Evolutionary conservation across 2,329 filamentous ascomycete genomes (phyloP), one percentile per base, ranked within the genome.

Genomic region (Helicocarpus griseus): DNA sequence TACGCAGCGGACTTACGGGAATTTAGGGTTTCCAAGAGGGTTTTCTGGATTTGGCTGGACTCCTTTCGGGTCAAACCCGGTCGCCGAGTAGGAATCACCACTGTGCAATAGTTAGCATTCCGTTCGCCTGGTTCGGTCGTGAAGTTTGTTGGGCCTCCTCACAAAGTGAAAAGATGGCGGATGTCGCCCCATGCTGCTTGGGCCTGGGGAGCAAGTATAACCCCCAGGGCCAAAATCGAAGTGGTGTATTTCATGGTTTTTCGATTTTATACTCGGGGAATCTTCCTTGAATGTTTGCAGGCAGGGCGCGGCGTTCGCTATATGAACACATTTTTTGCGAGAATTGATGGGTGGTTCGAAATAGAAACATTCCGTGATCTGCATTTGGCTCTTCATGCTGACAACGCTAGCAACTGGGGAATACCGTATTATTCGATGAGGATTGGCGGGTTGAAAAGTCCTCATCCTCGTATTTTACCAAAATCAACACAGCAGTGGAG

Each of bases 21-120:
- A 80, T 0, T 68, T 38, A 0, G 80, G 80, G 59, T 83, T 83
- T 1, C 80, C 79, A 38, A 82, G 62, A 1, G 78, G 78, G 60
- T 80, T 79, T 6, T 63, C 60, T 1, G 66, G 56, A 13, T 68
- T 74, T 0, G 80, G 78, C 33, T 77, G 71, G 0, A 69, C 61
- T 28, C 69, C 66, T 9, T 66, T 73, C 33, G 73, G 67, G 48
- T 80, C 65, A 64, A 83, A 83, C 4, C 77, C 76, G 1, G 77
- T 79, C 53, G 76, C 73, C 2, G 77, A 76, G 65, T 79, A 80
- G 3, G 75, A 78, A 58, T 80, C 77, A 49, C 77, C 77, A 52
- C 73, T 74, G 52, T 48, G 14, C 13, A 19, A 2, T 8, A 28
- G 14, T 28, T 50, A 17, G n/a, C 14, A 22, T 24, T 22, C 35